These are phyloP conservation scores for Aspergillus cavernicola DNA, from an alignment of 495 filamentous ascomycete species.

Conservation along the genomic window DNA sequence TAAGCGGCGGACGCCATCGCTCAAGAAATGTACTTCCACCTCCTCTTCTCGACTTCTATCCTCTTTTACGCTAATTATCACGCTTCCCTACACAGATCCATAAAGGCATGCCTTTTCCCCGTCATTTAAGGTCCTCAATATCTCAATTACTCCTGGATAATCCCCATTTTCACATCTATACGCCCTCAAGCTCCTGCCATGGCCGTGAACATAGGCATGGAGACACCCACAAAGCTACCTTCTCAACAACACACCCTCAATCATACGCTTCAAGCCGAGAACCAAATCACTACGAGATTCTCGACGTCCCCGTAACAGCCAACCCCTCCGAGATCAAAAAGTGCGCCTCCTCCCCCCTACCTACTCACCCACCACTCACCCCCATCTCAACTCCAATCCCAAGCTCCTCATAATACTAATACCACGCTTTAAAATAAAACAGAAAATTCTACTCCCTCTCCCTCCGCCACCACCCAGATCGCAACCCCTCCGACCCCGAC, in stretches of 20 bases:
- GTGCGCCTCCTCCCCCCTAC: slow-evolving; percentile 36
- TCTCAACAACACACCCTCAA: slow-evolving; percentile 37
- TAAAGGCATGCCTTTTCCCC: slow-evolving; percentile 20
- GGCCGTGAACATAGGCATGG: not conserved
- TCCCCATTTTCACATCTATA: not conserved
- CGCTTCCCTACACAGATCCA: not conserved
- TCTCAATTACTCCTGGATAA: not conserved
- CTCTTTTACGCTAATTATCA: not conserved
- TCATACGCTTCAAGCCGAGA: slow-evolving; percentile 34
- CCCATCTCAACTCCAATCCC: not conserved
- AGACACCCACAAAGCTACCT: slow-evolving; percentile 13
- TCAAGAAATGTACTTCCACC: not conserved
- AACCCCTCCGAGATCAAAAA: slow-evolving; percentile 79
- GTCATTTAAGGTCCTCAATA: slow-evolving; percentile 10
- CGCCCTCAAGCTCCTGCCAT: not conserved
- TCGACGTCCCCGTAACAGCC: slow-evolving; percentile 68
- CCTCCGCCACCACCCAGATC: slow-evolving; percentile 91
- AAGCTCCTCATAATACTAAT: not conserved
- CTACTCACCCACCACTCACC: not conserved
- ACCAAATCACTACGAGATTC: slow-evolving; percentile 71
- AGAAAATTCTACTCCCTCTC: slow-evolving; percentile 87
- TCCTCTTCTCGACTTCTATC: not conserved
- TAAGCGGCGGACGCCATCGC: slow-evolving; percentile 14
- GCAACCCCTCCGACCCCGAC: slow-evolving; percentile 69
- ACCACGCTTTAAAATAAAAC: not conserved